phyloP scores from a whole-genome alignment of 163 green algal species.

The Scenedesmus sp. region DNA sequence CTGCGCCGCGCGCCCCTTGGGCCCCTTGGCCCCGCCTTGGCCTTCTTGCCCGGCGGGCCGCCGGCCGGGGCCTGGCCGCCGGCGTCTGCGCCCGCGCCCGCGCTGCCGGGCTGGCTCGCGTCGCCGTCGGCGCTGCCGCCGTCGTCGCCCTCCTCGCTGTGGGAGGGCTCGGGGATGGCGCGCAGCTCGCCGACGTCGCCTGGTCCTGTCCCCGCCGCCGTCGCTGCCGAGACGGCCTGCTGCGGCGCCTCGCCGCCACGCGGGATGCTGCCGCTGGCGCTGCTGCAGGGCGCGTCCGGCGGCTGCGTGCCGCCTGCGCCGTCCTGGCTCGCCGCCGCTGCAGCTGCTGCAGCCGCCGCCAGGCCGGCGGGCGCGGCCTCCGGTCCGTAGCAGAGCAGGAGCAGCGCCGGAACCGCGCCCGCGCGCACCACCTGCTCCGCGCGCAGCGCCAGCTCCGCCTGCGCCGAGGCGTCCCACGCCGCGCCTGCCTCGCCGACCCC shows the following conservation, averaged over 20 bases:
- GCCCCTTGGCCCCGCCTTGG: slow-evolving; percentile 2
- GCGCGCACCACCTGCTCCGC: slow-evolving; percentile 5
- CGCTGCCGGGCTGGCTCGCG: background rate
- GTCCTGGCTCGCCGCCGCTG: slow-evolving; percentile 4
- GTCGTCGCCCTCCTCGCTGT: slow-evolving; percentile 3
- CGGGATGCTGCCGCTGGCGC: no score
- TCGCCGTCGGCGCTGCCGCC: background rate
- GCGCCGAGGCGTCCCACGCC: background rate
- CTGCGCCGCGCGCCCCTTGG: background rate
- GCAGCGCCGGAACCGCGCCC: slow-evolving; percentile 18
- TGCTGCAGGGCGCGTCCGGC: no score
- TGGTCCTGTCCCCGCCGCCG: background rate
- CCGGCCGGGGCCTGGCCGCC: background rate
- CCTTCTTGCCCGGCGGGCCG: background rate
- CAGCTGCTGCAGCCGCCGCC: slow-evolving; percentile 5
- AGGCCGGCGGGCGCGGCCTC: background rate
- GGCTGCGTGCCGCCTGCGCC: no score
- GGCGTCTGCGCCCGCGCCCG: background rate
- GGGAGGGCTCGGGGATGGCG: background rate
- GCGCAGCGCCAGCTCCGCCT: background rate
- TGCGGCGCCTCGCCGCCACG: no score
- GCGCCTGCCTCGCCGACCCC: slow-evolving; percentile 5
- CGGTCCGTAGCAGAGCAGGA: slow-evolving; percentile 23
- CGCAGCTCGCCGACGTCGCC: background rate
- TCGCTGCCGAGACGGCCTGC: background rate